These are phyloP conservation scores for Zopfia rhizophila DNA, from an alignment of 2,329 filamentous ascomycete genomes.

Conservation along the genomic window DNA sequence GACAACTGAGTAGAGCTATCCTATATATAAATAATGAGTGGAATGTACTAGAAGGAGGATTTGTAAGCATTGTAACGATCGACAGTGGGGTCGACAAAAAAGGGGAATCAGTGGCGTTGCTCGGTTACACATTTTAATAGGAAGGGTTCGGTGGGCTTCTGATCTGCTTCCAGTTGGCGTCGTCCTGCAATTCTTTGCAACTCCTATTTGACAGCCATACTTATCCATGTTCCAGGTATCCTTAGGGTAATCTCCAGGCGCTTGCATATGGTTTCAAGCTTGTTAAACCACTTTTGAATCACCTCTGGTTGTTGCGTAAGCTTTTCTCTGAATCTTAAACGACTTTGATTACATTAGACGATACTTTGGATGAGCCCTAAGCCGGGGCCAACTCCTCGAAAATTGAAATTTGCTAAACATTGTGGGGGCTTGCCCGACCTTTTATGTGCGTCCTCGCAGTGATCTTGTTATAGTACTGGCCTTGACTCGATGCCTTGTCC, in stretches of 20 bases:
- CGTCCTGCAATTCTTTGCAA: conserved; percentile 6
- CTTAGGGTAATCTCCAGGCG: conserved; percentile 5
- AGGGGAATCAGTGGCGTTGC: no score
- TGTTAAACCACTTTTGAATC: conserved; percentile 13
- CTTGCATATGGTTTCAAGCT: background rate
- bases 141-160: background rate
- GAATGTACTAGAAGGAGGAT: background rate
- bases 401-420: background rate
- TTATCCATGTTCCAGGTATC: no score
- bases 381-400: background rate
- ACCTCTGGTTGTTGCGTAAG: conserved; percentile 16
- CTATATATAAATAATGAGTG: no score
- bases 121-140: background rate
- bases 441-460: conserved; percentile 14
- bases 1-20: no score
- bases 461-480: conserved; percentile 16
- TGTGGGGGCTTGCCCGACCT: conserved; percentile 8
- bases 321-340: background rate
- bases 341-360: conserved; percentile 1
- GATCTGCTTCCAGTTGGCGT: conserved; percentile 15
- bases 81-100: no score
- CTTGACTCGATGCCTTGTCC: conserved; percentile 14
- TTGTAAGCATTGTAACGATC: conserved; percentile 6
- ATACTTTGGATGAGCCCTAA: conserved; percentile 6
- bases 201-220: no score